Base-by-base conservation (phyloP, 164 flowering plant species). In the Vitis vinifera region DNA sequence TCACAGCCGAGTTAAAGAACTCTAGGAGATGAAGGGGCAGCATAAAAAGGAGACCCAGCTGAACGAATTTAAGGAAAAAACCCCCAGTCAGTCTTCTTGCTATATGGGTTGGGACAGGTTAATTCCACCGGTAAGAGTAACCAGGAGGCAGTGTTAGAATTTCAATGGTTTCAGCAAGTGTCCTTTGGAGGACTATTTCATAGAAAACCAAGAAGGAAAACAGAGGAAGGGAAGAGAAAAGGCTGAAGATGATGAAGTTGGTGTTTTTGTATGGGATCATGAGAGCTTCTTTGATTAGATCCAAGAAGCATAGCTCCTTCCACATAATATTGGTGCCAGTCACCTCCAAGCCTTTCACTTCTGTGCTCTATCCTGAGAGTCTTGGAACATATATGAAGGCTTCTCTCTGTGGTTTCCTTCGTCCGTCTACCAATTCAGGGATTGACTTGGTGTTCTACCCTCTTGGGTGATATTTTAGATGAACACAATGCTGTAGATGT, bases 181-280 rank as follows among this genome's bases (percentile, higher is more conserved):
- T 57, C 7, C 9, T 29, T 10, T 59, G 74, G 62, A 71, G 50
- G 3, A 59, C 0, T 37, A 31, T 37, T 55, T 75, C 70, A 19
- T 37, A 55, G 66, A 27, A 71, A 9, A 81, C 23, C 59, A 67
- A 55, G 66, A 66, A 55, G 63, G 11, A 66, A 63, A 74, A 64
- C 3, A 73, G 9, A 10, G 79, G 75, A 51, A 70, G 30, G 12
- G 77, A 67, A n/a, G 58, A 13, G 57, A 70, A 2, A 52, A 80
- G 10, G 47, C 55, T 19, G 62, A 67, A 72, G 62, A 73, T 4
- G 55, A 73, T 29, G 73, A 77, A 78, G 56, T 47, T 70, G 66
- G 51, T 52, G 50, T 59, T 57, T 8, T 23, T 31, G 31, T 0
- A 31, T 11, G 61, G 71, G 50, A 75, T 70, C 3, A 0, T 37